Conservation (phyloP, 179 eudicot species). For the Actinidia arguta region DNA sequence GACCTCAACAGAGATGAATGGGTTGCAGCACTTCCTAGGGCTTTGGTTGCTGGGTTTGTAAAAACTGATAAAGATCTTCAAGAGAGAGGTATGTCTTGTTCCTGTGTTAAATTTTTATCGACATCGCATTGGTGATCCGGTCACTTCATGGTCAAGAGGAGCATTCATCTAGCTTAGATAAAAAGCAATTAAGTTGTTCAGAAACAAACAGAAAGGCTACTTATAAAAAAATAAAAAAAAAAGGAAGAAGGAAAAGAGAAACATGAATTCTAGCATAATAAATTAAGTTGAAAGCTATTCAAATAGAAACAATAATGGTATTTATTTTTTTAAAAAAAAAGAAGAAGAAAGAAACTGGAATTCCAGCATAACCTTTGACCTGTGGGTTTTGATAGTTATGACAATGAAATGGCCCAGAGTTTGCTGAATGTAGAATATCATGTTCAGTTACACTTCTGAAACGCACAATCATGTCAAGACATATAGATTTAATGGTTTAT, state of each 20-base stretch:
- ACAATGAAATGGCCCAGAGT: neutral
- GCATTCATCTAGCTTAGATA: neutral
- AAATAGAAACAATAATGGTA: too few species aligned
- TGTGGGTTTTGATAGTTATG: neutral
- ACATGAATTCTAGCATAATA: too few species aligned
- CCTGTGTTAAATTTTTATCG: neutral
- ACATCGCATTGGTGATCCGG: slow-evolving; percentile 5
- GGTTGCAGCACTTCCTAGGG: slow-evolving; percentile 87
- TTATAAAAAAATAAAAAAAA: neutral
- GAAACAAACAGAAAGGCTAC: neutral
- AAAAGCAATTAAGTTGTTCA: slow-evolving; percentile 9
- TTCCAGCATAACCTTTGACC: too few species aligned
- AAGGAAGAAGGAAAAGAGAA: neutral
- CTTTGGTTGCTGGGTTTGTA: slow-evolving; percentile 94
- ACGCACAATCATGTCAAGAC: slow-evolving; percentile 13
- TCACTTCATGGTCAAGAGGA: neutral
- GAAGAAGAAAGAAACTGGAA: too few species aligned
- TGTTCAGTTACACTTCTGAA: neutral
- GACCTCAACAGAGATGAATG: slow-evolving; percentile 88
- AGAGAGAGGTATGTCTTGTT: slow-evolving; percentile 56
- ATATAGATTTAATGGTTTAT: neutral
- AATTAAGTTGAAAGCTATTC: too few species aligned
- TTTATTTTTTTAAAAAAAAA: too few species aligned
- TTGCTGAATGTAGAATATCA: neutral
- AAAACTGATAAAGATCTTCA: slow-evolving; percentile 93